A percentile compares a stretch with the other conserved stretches of the same genome.
These are phyloP conservation scores for Candida lessepsii DNA, from an alignment of 805 yeast genomes.

Conservation along the genomic window DNA sequence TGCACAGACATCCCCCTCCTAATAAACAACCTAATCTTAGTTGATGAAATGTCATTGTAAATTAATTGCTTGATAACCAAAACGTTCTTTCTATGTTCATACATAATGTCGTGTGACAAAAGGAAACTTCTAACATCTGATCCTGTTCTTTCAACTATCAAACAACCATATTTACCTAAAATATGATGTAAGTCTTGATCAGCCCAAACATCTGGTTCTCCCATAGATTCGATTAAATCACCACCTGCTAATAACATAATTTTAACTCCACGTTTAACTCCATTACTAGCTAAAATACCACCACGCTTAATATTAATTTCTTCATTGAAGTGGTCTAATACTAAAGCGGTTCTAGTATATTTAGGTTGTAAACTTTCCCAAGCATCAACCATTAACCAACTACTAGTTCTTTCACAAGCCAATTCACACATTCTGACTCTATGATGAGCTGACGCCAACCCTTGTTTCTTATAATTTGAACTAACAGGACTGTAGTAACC, in stretches of 20 bases:
- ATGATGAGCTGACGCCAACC: constrained; percentile 83
- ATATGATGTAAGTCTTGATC: constrained; percentile 94
- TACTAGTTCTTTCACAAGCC: constrained; percentile 94
- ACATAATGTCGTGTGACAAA: constrained; percentile 94
- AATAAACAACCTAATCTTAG: constrained; percentile 88
- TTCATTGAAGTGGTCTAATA: constrained; percentile 92
- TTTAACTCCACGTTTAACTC: constrained; percentile 73
- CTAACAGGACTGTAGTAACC: constrained; percentile 95
- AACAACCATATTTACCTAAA: constrained; percentile 91
- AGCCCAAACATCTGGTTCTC: constrained; percentile 99
- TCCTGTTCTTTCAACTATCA: constrained; percentile 96
- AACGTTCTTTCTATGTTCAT: constrained; percentile 90
- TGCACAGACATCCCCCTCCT: constrained; percentile 97
- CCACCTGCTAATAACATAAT: constrained; percentile 98
- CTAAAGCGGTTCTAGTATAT: constrained; percentile 92
- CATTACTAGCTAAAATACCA: constrained; percentile 65
- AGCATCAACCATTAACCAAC: constrained; percentile 99
- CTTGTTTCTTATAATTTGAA: constrained; percentile 90
- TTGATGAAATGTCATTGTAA: constrained; percentile 93
- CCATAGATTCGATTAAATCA: constrained; percentile 96
- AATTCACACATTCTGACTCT: constrained; percentile 97
- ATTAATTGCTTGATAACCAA: constrained; percentile 93
- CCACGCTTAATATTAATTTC: constrained; percentile 89
- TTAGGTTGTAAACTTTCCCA: constrained; percentile 95
- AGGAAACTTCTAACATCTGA: constrained; percentile 91